A percentile compares a stretch with the other conserved stretches of the same genome.
Evolutionary conservation across 2,329 filamentous ascomycete species (phyloP).

Genomic region (Elsinoe batatas): DNA sequence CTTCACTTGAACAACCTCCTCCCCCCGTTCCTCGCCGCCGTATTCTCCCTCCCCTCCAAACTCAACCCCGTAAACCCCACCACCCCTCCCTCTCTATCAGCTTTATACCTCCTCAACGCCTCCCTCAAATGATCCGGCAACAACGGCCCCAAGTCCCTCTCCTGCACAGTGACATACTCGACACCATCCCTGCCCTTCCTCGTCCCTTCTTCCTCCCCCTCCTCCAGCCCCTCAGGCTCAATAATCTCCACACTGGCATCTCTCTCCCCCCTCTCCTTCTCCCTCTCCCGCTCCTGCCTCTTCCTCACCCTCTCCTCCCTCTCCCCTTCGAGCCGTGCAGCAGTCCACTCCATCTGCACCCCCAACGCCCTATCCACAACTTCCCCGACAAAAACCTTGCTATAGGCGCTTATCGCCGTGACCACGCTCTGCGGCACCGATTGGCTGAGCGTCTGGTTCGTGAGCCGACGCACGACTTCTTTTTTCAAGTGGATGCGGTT

Average conservation of each 20-base stretch:
- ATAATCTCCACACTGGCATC: conserved; percentile 17
- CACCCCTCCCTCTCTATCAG: conserved; percentile 52
- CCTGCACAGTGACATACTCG: conserved; percentile 16
- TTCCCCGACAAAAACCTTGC: conserved; percentile 68
- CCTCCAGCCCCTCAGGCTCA: conserved; percentile 27
- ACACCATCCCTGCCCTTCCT: conserved; percentile 17
- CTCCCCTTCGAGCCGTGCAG: conserved; percentile 43
- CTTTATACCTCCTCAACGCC: conserved; percentile 58
- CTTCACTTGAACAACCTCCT: conserved; percentile 35
- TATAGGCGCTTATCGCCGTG: conserved; percentile 63
- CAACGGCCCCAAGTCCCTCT: conserved; percentile 46
- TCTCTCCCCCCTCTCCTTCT: background rate
- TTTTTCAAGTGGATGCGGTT: conserved; percentile 59
- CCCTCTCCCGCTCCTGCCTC: background rate
- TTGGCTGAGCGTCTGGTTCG: conserved; percentile 72
- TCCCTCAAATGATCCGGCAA: conserved; percentile 67
- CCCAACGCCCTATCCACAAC: conserved; percentile 62
- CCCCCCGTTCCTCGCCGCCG: conserved; percentile 36
- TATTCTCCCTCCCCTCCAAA: conserved; percentile 37
- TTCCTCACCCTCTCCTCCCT: conserved; percentile 38
- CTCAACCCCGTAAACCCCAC: conserved; percentile 42
- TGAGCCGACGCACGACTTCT: conserved; percentile 60
- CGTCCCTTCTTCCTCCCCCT: conserved; percentile 17
- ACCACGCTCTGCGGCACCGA: conserved; percentile 65
- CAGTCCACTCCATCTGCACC: conserved; percentile 63